These are phyloP conservation scores for Capsicum baccatum DNA, from an alignment of 257 asterid species.

Conservation along the genomic window DNA sequence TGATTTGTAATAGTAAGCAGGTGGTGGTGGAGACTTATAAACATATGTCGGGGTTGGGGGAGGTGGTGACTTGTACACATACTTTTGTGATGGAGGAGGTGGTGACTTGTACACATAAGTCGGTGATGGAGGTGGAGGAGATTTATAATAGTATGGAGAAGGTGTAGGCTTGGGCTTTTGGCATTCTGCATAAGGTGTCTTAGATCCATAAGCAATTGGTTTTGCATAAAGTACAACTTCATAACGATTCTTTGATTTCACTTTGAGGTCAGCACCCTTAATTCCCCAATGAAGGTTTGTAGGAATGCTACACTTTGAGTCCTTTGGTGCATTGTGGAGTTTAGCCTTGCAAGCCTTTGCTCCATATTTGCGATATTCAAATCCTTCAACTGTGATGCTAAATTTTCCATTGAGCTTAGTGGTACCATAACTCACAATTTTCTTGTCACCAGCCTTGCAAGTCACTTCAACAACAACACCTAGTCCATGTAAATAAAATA, in stretches of 20 bases:
- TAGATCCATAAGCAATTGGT: slow-evolving; percentile 41
- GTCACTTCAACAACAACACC: slow-evolving; percentile 41
- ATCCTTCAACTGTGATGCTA: slow-evolving; percentile 34
- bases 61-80: slow-evolving; percentile 45
- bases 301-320: slow-evolving; percentile 38
- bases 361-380: slow-evolving; percentile 41
- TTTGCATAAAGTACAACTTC: slow-evolving; percentile 42
- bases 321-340: slow-evolving; percentile 41
- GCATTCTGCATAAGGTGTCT: slow-evolving; percentile 33
- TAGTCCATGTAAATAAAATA: slow-evolving; percentile 13
- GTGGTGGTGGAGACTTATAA: slow-evolving; percentile 35
- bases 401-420: slow-evolving; percentile 44
- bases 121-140: slow-evolving; percentile 33
- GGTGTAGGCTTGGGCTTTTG: slow-evolving; percentile 31
- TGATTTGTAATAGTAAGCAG: slow-evolving; percentile 15
- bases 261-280: slow-evolving; percentile 39
- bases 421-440: slow-evolving; percentile 35
- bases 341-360: slow-evolving; percentile 44
- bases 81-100: slow-evolving; percentile 48
- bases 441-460: slow-evolving; percentile 39
- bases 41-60: slow-evolving; percentile 34
- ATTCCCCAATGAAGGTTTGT: slow-evolving; percentile 37
- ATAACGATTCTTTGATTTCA: slow-evolving; percentile 37
- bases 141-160: slow-evolving; percentile 31
- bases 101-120: slow-evolving; percentile 38